Evolutionary conservation across 305 asterid species (phyloP).

Genomic region (Solanum hybrid): DNA sequence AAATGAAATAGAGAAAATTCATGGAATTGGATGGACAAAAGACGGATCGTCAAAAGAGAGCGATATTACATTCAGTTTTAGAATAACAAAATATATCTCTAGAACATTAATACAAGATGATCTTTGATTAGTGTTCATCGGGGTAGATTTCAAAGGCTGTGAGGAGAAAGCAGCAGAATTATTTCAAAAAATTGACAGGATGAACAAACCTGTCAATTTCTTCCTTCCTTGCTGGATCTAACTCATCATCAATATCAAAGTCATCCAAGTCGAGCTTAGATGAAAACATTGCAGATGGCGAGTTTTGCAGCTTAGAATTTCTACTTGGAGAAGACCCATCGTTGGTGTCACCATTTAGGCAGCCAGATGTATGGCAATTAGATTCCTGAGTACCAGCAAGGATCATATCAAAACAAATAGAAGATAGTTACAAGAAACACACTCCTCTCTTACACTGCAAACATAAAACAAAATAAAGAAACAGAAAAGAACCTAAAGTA

Average conservation of each 20-base stretch:
- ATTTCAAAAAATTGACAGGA: too few relatives aligned
- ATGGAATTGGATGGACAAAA: not conserved
- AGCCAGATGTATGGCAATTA: slow-evolving; percentile 13
- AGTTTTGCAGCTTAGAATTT: slow-evolving; percentile 10
- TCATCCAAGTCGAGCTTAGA: slow-evolving; percentile 29
- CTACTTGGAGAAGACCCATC: slow-evolving; percentile 17
- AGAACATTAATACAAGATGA: not conserved
- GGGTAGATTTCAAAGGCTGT: too few relatives aligned
- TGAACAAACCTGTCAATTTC: slow-evolving; percentile 30
- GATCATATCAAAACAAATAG: not conserved
- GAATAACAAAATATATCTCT: not conserved
- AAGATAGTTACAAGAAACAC: not conserved
- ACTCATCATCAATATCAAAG: slow-evolving; percentile 32
- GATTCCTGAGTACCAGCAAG: slow-evolving; percentile 14
- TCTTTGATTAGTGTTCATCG: too few relatives aligned
- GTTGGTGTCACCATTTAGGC: slow-evolving; percentile 5
- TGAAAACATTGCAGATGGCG: slow-evolving; percentile 17
- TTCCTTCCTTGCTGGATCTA: slow-evolving; percentile 43
- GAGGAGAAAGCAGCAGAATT: too few relatives aligned
- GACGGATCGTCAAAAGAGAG: not conserved
- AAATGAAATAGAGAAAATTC: not conserved
- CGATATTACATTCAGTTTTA: not conserved
- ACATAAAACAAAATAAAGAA: not conserved
- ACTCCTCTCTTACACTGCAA: not conserved
- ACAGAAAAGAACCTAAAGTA: not conserved